These are phyloP conservation scores for Mitragyna speciosa DNA, from an alignment of 257 asterid genomes.

Conservation along the genomic window DNA sequence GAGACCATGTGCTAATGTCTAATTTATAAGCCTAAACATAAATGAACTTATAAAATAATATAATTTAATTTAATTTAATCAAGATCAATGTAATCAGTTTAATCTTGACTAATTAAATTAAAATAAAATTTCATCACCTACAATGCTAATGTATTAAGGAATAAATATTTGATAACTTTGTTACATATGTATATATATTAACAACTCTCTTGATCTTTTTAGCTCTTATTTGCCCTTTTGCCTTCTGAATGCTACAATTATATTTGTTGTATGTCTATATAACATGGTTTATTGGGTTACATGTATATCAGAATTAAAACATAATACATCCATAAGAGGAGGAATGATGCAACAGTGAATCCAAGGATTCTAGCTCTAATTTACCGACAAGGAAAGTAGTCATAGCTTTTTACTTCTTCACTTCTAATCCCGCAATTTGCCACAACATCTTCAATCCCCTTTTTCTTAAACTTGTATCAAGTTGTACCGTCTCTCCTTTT, in stretches of 20 bases:
- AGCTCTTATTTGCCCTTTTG: not conserved
- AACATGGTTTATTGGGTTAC: too few relatives aligned
- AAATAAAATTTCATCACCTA: too few relatives aligned
- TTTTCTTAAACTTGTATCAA: not conserved
- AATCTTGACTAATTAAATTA: too few relatives aligned
- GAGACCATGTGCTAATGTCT: too few relatives aligned
- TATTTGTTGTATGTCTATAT: not conserved
- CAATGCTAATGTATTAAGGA: too few relatives aligned
- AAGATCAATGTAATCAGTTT: too few relatives aligned
- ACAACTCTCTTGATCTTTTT: not conserved
- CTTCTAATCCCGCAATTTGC: conserved; percentile 25
- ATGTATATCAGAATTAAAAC: not conserved
- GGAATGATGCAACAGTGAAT: conserved; percentile 19
- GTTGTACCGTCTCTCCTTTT: not conserved
- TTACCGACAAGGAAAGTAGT: conserved; percentile 32
- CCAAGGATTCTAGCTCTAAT: conserved; percentile 7
- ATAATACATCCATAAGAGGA: not conserved
- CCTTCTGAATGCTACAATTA: not conserved
- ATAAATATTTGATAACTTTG: too few relatives aligned
- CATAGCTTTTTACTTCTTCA: conserved; percentile 37
- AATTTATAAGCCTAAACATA: too few relatives aligned
- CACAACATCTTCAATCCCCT: conserved; percentile 11
- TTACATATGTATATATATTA: too few relatives aligned
- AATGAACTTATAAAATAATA: too few relatives aligned
- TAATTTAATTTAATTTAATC: too few relatives aligned